Evolutionary conservation across 2,329 filamentous ascomycete species (phyloP).

Genomic region (Cladophialophora yegresii): DNA sequence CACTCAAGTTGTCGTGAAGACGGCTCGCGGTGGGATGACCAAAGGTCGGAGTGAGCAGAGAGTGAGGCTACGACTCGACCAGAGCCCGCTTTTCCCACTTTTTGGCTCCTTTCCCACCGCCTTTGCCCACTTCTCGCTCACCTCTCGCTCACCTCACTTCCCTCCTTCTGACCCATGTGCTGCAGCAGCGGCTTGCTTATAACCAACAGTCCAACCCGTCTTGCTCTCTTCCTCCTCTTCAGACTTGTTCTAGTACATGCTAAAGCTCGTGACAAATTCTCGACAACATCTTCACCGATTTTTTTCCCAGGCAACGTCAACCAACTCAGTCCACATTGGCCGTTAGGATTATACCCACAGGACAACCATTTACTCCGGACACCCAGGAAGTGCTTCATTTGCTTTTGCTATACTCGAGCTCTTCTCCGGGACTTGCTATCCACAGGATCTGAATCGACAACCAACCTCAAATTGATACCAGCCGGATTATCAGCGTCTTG

Average conservation of each 20-base stretch:
- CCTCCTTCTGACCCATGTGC: slow-evolving; percentile 10
- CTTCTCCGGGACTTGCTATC: not conserved
- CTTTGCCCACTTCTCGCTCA: slow-evolving; percentile 6
- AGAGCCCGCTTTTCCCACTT: slow-evolving; percentile 22
- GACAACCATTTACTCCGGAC: slow-evolving; percentile 3
- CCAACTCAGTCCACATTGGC: slow-evolving; percentile 1
- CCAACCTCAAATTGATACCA: slow-evolving; percentile 7
- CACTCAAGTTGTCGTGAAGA: slow-evolving; percentile 3
- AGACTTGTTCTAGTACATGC: slow-evolving; percentile 1
- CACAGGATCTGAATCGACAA: slow-evolving; percentile 7
- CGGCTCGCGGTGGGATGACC: slow-evolving; percentile 7
- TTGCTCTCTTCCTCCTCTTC: not conserved
- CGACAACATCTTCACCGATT: not conserved
- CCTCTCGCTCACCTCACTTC: slow-evolving; percentile 18
- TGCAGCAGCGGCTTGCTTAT: slow-evolving; percentile 2
- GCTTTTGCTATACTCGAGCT: not conserved
- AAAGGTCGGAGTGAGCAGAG: not conserved
- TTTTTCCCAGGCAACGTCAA: not conserved
- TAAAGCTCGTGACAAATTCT: not conserved
- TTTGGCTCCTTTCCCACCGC: not conserved
- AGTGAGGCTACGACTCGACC: slow-evolving; percentile 3
- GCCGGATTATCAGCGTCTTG: slow-evolving; percentile 13
- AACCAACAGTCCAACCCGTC: not conserved
- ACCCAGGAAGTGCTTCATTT: slow-evolving; percentile 1
- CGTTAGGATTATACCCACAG: slow-evolving; percentile 2